Percentiles rank a stretch among this genome's conserved stretches.
Evolutionary conservation across 257 asterid species (phyloP).

Genomic region (Fraxinus americana): DNA sequence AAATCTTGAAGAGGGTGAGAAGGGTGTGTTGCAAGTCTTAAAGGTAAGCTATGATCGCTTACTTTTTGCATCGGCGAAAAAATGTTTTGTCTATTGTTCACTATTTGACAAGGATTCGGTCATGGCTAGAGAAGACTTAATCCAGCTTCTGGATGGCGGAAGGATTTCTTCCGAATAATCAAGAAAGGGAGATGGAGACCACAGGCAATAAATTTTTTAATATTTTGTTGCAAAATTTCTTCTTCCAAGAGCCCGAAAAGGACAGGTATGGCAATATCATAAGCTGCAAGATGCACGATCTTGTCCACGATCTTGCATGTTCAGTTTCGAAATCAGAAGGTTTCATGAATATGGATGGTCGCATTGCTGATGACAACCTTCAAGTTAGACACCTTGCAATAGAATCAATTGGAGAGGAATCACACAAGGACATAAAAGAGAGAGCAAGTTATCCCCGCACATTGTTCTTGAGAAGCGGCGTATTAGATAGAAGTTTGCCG

Average conservation of each 20-base stretch:
- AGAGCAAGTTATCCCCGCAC: slow-evolving; percentile 8
- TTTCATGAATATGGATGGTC: background rate
- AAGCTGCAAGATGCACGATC: slow-evolving; percentile 36
- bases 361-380: background rate
- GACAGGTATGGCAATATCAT: slow-evolving; percentile 21
- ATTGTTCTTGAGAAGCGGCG: too few species aligned
- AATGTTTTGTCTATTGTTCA: slow-evolving; percentile 22
- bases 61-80: background rate
- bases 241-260: slow-evolving; percentile 27
- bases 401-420: background rate
- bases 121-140: background rate
- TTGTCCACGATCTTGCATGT: slow-evolving; percentile 38
- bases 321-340: slow-evolving; percentile 11
- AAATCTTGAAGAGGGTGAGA: background rate
- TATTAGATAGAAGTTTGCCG: too few species aligned
- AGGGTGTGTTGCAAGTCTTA: background rate
- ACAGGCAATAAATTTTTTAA: slow-evolving; percentile 16
- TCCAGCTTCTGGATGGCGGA: background rate
- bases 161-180: background rate
- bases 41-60: slow-evolving; percentile 20
- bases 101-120: background rate
- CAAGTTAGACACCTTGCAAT: slow-evolving; percentile 10
- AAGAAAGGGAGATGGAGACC: background rate
- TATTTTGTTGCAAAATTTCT: slow-evolving; percentile 31
- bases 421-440: background rate